Evolutionary conservation across 441 rosid genomes (phyloP), one percentile per base, ranked within the genome.

Genomic region (Lepidium campestre): DNA sequence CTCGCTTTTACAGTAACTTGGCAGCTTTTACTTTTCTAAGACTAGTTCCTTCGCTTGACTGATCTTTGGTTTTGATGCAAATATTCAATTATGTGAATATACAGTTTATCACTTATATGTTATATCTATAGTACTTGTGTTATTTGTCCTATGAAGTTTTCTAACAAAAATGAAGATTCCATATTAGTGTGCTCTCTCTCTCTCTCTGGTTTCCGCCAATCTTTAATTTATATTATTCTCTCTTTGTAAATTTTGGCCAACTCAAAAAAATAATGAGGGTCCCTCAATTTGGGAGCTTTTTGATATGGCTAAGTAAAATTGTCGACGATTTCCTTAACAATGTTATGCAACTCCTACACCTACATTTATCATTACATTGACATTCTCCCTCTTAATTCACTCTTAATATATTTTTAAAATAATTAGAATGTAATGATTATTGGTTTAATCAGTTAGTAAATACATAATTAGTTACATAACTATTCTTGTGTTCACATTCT

Each of bases 301-400:
- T 75, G 72, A 75, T 70, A 75, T 65, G 75, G 78, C 68, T 75
- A 75, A 75, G 78, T 64, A 75, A 75, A 64, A 25, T 58, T 70
- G 78, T 75, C 78, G 78, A 64, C 53, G 53, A 58, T 60, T 75
- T 75, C 54, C 75, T 70, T 70, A 70, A 70, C 75, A 75, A 75
- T 22, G 63, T 58, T 75, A 65, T 58, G 57, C 67, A 52, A 48
- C 46, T 69, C 74, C 65, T 57, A 63, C 34, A 20, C 77, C 54
- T 68, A 56, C 61, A 68, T 42, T 55, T 62, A 68, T 74, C 74
- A 74, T 68, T 48, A 74, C 57, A 67, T 67, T 74, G 61, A 73
- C 73, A 34, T 45, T 46, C 35, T 17, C 27, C 48, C 65, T 40
- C 59, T 56, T 29, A 31, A 31, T 73, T 55, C 3, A 27, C 25